phyloP scores from a whole-genome alignment of 2,329 filamentous ascomycete species.

The Fusarium solani-melongenae region DNA sequence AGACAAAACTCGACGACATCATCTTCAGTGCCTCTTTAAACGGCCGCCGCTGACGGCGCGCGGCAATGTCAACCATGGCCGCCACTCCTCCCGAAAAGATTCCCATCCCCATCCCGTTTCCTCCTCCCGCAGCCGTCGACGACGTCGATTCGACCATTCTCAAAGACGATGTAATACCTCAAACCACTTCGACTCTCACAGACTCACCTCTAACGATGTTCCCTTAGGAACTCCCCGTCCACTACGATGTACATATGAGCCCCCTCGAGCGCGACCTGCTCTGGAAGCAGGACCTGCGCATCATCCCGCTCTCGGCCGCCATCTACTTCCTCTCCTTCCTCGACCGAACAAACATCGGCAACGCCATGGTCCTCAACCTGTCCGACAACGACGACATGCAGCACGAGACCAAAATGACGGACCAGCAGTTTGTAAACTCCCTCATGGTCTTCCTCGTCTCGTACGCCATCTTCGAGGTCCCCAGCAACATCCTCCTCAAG shows the following conservation, averaged over 20 bases:
- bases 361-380: slow-evolving; percentile 74
- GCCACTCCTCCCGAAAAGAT: slow-evolving; percentile 25
- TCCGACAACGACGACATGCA: slow-evolving; percentile 71
- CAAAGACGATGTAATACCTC: slow-evolving; percentile 37
- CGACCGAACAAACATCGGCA: slow-evolving; percentile 76
- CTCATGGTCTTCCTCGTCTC: slow-evolving; percentile 72
- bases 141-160: slow-evolving; percentile 42
- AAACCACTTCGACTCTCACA: neutral
- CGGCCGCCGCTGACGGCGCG: slow-evolving; percentile 18
- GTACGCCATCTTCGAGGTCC: slow-evolving; percentile 71
- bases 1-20: neutral
- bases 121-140: slow-evolving; percentile 41
- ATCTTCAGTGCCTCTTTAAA: slow-evolving; percentile 13
- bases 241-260: slow-evolving; percentile 38
- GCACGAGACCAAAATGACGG: slow-evolving; percentile 69
- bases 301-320: slow-evolving; percentile 70
- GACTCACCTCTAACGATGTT: slow-evolving; percentile 17
- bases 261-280: slow-evolving; percentile 55
- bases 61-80: slow-evolving; percentile 33
- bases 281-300: slow-evolving; percentile 70
- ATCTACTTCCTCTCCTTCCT: slow-evolving; percentile 77
- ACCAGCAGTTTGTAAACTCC: slow-evolving; percentile 68
- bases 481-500: slow-evolving; percentile 74
- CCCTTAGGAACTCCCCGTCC: slow-evolving; percentile 30
- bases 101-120: slow-evolving; percentile 37